Evolutionary conservation across 2,329 filamentous ascomycete genomes (phyloP).

Genomic region (Phyllosticta capitalensis): DNA sequence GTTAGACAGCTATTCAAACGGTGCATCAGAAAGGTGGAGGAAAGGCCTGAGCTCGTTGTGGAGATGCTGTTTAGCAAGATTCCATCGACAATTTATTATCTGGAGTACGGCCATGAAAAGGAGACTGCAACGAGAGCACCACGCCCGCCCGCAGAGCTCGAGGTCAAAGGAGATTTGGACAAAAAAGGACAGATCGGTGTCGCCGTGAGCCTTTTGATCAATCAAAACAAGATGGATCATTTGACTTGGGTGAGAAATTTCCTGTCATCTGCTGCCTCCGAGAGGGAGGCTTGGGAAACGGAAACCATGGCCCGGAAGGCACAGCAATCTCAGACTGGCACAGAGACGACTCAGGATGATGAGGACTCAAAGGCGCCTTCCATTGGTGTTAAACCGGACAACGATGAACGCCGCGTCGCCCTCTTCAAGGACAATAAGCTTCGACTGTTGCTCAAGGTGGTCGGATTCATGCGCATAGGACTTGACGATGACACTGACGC

Average conservation of each 20-base stretch:
- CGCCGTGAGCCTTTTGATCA: constrained; percentile 67
- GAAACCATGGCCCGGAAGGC: constrained; percentile 51
- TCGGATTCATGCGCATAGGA: constrained; percentile 58
- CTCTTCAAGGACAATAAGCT: constrained; percentile 87
- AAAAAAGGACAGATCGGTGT: constrained; percentile 62
- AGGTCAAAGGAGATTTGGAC: constrained; percentile 65
- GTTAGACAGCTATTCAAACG: constrained; percentile 73
- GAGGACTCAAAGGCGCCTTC: constrained; percentile 36
- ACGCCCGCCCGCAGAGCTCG: constrained; percentile 68
- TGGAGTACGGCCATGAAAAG: constrained; percentile 84
- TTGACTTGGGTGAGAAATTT: constrained; percentile 75
- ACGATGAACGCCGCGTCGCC: constrained; percentile 56
- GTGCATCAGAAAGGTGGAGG: constrained; percentile 73
- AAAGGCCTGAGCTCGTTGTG: constrained; percentile 74
- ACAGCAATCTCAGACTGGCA: not conserved
- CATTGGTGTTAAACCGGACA: constrained; percentile 48
- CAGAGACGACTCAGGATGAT: constrained; percentile 7
- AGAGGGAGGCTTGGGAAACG: constrained; percentile 70
- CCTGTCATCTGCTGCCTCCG: constrained; percentile 56
- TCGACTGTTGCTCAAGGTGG: constrained; percentile 69
- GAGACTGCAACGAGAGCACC: constrained; percentile 58
- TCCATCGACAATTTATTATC: constrained; percentile 68
- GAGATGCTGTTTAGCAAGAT: constrained; percentile 96
- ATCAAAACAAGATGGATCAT: constrained; percentile 66
- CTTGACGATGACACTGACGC: constrained; percentile 65